These are phyloP conservation scores for Paratrimastix pyriformis DNA, from an alignment of 78 protist species.

Conservation along the genomic window DNA sequence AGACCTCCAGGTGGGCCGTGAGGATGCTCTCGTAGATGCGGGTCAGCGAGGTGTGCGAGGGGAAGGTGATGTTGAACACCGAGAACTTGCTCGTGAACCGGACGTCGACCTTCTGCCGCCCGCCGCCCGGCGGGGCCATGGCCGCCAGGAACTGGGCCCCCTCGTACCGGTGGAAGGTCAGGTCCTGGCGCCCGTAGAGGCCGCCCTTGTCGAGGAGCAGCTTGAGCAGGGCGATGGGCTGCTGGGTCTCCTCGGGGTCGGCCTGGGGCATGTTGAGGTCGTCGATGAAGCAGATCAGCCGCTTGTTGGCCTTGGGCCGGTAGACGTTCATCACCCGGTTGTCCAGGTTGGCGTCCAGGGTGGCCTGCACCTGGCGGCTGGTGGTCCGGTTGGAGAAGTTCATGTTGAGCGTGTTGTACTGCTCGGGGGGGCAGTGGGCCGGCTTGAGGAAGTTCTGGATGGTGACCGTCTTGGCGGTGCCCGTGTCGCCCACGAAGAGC, in stretches of 20 bases:
- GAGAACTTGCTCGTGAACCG: constrained; percentile 47
- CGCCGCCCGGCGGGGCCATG: constrained; percentile 81
- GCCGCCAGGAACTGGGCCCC: constrained; percentile 48
- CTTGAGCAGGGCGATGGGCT: constrained; percentile 60
- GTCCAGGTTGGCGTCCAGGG: constrained; percentile 50
- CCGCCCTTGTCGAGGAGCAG: constrained; percentile 43
- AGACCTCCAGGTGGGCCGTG: not conserved
- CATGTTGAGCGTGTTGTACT: constrained; percentile 10
- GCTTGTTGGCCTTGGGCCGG: constrained; percentile 48
- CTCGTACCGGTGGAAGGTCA: constrained; percentile 17
- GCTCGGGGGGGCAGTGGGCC: not conserved
- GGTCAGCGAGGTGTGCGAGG: constrained; percentile 31
- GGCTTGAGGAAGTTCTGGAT: constrained; percentile 44
- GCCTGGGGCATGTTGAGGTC: constrained; percentile 66
- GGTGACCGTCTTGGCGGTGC: constrained; percentile 74
- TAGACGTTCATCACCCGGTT: not conserved
- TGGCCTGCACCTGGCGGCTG: constrained; percentile 44
- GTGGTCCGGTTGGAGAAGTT: constrained; percentile 61
- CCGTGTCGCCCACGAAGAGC: constrained; percentile 63
- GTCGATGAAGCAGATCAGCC: constrained; percentile 50
- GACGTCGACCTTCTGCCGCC: constrained; percentile 59
- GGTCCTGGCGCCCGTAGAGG: constrained; percentile 26
- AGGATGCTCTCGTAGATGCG: constrained; percentile 40
- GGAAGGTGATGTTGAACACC: constrained; percentile 42
- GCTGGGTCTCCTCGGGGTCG: constrained; percentile 68